Evolutionary conservation across 164 flowering plant species (phyloP).

Genomic region (Berberis thunbergii): DNA sequence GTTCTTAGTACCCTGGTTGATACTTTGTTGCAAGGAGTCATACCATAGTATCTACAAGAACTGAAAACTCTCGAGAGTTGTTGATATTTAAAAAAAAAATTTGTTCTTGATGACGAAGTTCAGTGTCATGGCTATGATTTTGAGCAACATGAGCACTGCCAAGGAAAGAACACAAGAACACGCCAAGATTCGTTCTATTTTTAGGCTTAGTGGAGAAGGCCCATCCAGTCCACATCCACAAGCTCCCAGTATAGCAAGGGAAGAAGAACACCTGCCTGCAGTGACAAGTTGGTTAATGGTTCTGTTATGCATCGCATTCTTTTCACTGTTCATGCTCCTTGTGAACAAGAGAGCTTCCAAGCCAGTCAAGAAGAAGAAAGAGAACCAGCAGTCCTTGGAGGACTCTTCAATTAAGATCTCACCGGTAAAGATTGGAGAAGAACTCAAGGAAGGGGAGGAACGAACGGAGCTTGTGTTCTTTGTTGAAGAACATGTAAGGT

Average conservation of each 20-base stretch:
- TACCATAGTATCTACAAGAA: too few species aligned
- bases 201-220: not conserved
- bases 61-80: too few species aligned
- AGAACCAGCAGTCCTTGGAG: slow-evolving; percentile 13
- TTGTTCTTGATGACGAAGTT: too few species aligned
- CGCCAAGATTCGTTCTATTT: too few species aligned
- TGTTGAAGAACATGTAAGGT: slow-evolving; percentile 30
- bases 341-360: slow-evolving; percentile 7
- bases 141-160: not conserved
- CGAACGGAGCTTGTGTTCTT: slow-evolving; percentile 38
- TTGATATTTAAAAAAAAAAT: too few species aligned
- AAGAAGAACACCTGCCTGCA: too few species aligned
- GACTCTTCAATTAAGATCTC: slow-evolving; percentile 14
- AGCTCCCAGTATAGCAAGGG: too few species aligned
- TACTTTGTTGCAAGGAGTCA: too few species aligned
- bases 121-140: too few species aligned
- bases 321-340: slow-evolving; percentile 12
- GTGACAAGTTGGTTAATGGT: not conserved
- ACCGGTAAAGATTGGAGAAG: slow-evolving; percentile 7
- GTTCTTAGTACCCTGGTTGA: too few species aligned
- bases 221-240: not conserved
- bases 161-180: too few species aligned
- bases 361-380: slow-evolving; percentile 13
- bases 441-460: slow-evolving; percentile 12
- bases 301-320: slow-evolving; percentile 9